Base-by-base conservation (phyloP, 2,329 filamentous ascomycete genomes). In the Dothideomycetidae sp. region DNA sequence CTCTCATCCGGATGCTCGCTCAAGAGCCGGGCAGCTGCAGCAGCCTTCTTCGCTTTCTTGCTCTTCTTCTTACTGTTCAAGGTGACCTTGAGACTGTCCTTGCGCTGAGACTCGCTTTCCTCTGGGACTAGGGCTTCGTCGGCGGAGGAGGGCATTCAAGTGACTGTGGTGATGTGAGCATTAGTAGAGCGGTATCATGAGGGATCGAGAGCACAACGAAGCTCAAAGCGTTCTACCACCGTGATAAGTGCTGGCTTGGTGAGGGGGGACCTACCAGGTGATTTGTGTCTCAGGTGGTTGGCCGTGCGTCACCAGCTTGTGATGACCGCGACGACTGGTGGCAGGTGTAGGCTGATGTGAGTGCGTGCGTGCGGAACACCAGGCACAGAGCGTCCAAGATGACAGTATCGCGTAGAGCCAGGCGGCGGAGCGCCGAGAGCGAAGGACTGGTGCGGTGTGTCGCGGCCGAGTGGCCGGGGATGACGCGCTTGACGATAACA, bases 81-180 rank as follows among this genome's bases (percentile, higher is more conserved):
- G 23, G 21, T 34, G 10, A 29, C 34, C 29, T 40, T 40, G 23
- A 39, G 31, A 34, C 41, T 42, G 18, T 45, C 40, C 23, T 36
- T 40, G 23, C 31, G 33, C 33, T 34, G 32, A 10, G 26, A 15
- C 21, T 36, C 40, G 19, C 38, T 35, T 17, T 45, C 37, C 36
- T 45, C 43, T 33, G 40, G 37, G 29, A 39, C 37, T 18, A 41
- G 36, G 30, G 36, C 38, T 36, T 42, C 37, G 43, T 45, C 43
- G 29, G 39, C 42, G 43, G 37, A 42, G 18, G 41, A 41, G 37
- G 43, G 43, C 43, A 45, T 45, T 23, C 33, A 42, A 30, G 11
- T 10, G n/a, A n/a, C n/a, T 10, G 17, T 19, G 17, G 28, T n/a
- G 15, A 9, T 15, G 10, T 19, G 12, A 9, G 29, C 11, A 9